Percentiles rank a stretch among this genome's conserved stretches.
Evolutionary conservation across 1,284 basidiomycete genomes (phyloP).

Genomic region (Trichosporon asahii): DNA sequence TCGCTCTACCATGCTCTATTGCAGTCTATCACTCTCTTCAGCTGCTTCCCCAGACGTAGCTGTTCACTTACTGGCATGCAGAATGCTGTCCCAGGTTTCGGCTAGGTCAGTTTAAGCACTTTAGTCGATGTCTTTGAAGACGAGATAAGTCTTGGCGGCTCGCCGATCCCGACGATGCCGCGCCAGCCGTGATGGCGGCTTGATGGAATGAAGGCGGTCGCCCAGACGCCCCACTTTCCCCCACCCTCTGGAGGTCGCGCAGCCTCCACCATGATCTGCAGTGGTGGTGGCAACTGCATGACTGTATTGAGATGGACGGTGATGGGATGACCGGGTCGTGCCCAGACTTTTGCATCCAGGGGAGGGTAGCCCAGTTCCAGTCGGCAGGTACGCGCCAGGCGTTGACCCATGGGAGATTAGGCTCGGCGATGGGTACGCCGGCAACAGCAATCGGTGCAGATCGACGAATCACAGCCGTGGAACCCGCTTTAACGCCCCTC

Average conservation of each 20-base stretch:
- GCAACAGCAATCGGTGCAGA: not conserved
- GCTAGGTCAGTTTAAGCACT: not conserved
- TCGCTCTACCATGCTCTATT: not conserved
- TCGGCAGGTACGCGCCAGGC: not conserved
- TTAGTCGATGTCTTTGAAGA: not conserved
- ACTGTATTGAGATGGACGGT: not conserved
- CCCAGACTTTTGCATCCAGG: not conserved
- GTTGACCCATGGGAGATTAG: not conserved
- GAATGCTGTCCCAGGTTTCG: not conserved
- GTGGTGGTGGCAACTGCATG: not conserved
- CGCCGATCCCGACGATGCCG: conserved; percentile 11
- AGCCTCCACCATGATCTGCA: not conserved
- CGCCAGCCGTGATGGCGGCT: not conserved
- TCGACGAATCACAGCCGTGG: conserved; percentile 4
- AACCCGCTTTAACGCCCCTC: not conserved
- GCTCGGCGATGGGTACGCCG: not conserved
- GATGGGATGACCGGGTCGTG: not conserved
- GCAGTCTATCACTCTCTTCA: not conserved
- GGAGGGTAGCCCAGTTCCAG: not conserved
- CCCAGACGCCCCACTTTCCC: not conserved
- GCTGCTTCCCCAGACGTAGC: too few species aligned
- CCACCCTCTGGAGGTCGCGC: not conserved
- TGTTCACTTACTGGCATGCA: not conserved
- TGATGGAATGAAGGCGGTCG: not conserved
- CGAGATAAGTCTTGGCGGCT: not conserved